phyloP scores from a whole-genome alignment of 1,284 basidiomycete species.

The Moesziomyces globuligerus region DNA sequence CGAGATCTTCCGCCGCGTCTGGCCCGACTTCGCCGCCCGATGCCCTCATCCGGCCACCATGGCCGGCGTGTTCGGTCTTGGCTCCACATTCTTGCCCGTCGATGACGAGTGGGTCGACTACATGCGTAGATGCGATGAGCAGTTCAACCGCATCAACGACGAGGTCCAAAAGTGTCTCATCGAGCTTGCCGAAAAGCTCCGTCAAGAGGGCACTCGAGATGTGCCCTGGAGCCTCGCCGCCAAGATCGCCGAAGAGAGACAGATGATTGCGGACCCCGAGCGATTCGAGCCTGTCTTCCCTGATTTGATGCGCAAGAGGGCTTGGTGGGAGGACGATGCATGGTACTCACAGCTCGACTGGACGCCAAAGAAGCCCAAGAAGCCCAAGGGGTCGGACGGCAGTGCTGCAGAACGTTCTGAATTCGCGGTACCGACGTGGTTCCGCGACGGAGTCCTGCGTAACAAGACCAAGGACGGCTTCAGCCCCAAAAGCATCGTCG shows the following conservation, averaged over 20 bases:
- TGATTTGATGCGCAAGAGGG: conserved; percentile 31
- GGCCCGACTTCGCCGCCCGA: conserved; percentile 83
- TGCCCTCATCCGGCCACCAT: conserved; percentile 95
- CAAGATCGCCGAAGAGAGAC: conserved; percentile 56
- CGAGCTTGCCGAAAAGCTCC: conserved; percentile 75
- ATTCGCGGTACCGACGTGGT: conserved; percentile 53
- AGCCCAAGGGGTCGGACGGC: conserved; percentile 15
- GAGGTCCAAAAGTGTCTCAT: conserved; percentile 77
- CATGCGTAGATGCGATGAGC: conserved; percentile 79
- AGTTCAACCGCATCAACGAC: conserved; percentile 80
- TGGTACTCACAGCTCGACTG: conserved; percentile 95
- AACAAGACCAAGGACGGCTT: conserved; percentile 42
- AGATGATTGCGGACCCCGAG: conserved; percentile 16
- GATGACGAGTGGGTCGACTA: conserved; percentile 89
- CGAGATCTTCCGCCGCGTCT: conserved; percentile 79
- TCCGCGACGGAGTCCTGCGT: conserved; percentile 47
- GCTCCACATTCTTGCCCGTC: conserved; percentile 88
- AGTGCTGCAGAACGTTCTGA: conserved; percentile 13
- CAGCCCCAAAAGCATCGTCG: conserved; percentile 23
- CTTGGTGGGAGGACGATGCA: conserved; percentile 77
- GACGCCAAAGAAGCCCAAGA: conserved; percentile 86
- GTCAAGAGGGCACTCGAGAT: conserved; percentile 40
- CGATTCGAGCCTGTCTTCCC: conserved; percentile 31
- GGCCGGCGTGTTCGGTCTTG: conserved; percentile 90
- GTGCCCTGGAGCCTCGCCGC: conserved; percentile 54